phyloP scores from a whole-genome alignment of 2,329 filamentous ascomycete species.

The Ramularia collo-cygni region DNA sequence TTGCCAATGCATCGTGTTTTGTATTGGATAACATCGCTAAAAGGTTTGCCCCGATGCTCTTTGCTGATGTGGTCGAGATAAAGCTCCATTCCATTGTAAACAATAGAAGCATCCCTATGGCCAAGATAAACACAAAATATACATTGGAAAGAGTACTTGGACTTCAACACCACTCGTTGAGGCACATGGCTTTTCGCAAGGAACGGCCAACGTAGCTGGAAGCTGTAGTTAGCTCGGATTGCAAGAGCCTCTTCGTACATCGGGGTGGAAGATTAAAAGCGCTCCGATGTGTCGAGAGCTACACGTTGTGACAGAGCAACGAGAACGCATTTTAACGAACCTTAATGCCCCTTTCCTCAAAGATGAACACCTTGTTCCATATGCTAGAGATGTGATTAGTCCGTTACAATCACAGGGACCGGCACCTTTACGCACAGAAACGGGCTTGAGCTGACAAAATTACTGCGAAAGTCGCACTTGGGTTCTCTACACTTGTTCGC shows the following conservation, averaged over 20 bases:
- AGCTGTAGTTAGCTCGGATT: no score
- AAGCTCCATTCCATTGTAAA: slow-evolving; percentile 35
- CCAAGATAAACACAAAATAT: slow-evolving; percentile 40
- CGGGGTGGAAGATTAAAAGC: no score
- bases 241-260: no score
- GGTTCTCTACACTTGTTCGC: slow-evolving; percentile 21
- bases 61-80: slow-evolving; percentile 40
- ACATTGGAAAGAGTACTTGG: slow-evolving; percentile 36
- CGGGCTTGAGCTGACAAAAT: slow-evolving; percentile 28
- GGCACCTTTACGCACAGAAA: no score
- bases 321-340: no score
- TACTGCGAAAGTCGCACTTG: slow-evolving; percentile 40
- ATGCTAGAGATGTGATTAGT: no score
- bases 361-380: slow-evolving; percentile 22
- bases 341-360: slow-evolving; percentile 29
- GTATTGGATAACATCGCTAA: slow-evolving; percentile 34
- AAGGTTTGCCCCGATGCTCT: slow-evolving; percentile 29
- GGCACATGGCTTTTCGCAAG: slow-evolving; percentile 42
- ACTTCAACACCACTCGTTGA: slow-evolving; percentile 25
- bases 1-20: slow-evolving; percentile 40
- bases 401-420: no score
- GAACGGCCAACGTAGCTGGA: slow-evolving; percentile 42
- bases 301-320: no score
- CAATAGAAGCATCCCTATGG: slow-evolving; percentile 24
- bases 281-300: no score